Base-by-base conservation (phyloP, 2,329 filamentous ascomycete species). In the Beauveria sp. region DNA sequence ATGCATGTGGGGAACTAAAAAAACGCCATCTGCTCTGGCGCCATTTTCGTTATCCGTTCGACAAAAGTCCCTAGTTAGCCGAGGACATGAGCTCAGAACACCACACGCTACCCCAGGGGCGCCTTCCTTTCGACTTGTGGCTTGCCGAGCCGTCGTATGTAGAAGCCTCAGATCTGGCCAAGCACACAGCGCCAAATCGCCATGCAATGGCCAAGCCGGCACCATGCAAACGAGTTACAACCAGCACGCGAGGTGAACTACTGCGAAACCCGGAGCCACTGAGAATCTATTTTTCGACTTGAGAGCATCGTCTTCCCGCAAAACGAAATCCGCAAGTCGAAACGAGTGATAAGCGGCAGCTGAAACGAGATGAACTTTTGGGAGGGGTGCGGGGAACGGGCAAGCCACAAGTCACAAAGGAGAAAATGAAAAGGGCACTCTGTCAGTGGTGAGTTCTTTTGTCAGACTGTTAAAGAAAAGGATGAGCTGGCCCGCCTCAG, bases 151-250 rank as follows among this genome's bases (percentile, higher is more conserved):
- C 10, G 53, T 46, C 8, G 30, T 24, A 24, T 24, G 22, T 22
- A 38, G 34, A 51, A 28, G 45, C 20, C 20, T 34, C 49, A 60
- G 58, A 60, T 60, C 58, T 54, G 42, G 58, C 58, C 47, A 60
- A 61, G 58, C 42, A 56, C 30, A 24, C 24, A 5, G 20, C 43
- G 50, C 42, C 58, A n/a, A 47, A 60, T 60, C 58, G 58, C 58
- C 58, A 60, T 60, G 58, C 58, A 54, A 54, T 54, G 50, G 51
- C 51, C 58, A 61, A 61, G 58, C 14, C 58, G 51, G 58, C 26
- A 51, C 24, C 51, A 51, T 34, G 57, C 47, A 59, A 24, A 22
- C 47, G 24, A 26, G 20, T 18, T 22, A 42, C 14, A 6, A 12
- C 24, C 16, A 42, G 18, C 14, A 49, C 16, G 20, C 8, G 14